Base-by-base conservation (phyloP, 2,329 filamentous ascomycete genomes). In the Cytospora leucostoma region DNA sequence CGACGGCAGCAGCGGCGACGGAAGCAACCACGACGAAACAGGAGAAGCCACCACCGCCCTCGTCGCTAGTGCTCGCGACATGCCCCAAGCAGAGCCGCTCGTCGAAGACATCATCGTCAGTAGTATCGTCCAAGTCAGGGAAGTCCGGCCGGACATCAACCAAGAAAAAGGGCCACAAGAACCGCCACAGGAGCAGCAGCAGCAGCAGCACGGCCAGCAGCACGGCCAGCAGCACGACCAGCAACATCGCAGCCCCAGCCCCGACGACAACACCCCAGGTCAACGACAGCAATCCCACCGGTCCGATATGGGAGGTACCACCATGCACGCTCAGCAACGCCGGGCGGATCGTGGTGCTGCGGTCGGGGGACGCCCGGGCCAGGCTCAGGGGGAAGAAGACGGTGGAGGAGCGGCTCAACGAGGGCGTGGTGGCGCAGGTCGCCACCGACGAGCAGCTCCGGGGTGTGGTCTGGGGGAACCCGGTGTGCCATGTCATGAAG, bases 391-490 rank as follows among this genome's bases (percentile, higher is more conserved):
- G 79, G 17, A 78, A 78, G 67, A 82, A 79, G 72, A 84, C 79
- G 47, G 74, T 83, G 1, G 76, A 78, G 54, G 80, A 84, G 65
- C 74, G 80, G 50, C 75, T 87, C 21, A 75, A 76, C 63, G 83
- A 88, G 56, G 84, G 86, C 5, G 84, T 93, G 0, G 83, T 90
- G 54, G 91, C 91, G 2, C 88, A 88, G 66, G 82, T 87, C 11
- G 83, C 88, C 10, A 84, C 79, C 0, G 90, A 95, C 67, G 84
- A 88, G 51, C 80, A 90, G 71, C 74, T 96, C 57, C 79, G 89
- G 32, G 82, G 80, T 1, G 83, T 93, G 0, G 80, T 96, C 4
- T 96, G 92, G 83, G 92, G 92, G 0, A 92, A 96, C 72, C 90
- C 91, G 0, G 79, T 92, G 51, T 89, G 87, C 72, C 92, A 96